Evolutionary conservation across 2,329 filamentous ascomycete species (phyloP).

Genomic region (Colletotrichum nymphaeae): DNA sequence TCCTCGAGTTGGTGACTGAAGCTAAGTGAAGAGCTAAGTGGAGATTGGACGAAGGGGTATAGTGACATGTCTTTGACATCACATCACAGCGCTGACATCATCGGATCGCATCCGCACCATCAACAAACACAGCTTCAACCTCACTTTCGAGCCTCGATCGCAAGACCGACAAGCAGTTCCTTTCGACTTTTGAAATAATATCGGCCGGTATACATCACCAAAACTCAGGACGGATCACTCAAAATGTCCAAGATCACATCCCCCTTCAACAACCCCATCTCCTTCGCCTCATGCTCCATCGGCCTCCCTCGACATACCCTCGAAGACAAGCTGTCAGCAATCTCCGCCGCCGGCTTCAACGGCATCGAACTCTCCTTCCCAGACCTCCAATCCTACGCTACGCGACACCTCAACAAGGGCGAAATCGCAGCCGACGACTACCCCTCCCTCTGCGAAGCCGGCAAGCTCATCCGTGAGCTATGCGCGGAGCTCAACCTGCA

Average conservation of each 20-base stretch:
- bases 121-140: not conserved
- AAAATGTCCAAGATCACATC: conserved; percentile 1
- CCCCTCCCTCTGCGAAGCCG: conserved; percentile 65
- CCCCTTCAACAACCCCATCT: conserved; percentile 49
- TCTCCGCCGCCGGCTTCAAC: conserved; percentile 73
- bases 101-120: not conserved
- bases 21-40: not conserved
- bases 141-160: too few species aligned
- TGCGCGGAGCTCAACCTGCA: conserved; percentile 65
- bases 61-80: conserved; percentile 32
- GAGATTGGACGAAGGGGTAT: not conserved
- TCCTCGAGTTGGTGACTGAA: not conserved
- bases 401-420: conserved; percentile 55
- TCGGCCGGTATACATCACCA: too few species aligned
- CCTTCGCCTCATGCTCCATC: conserved; percentile 68
- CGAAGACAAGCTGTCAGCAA: conserved; percentile 69
- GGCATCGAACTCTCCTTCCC: conserved; percentile 82
- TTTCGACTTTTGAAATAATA: too few species aligned
- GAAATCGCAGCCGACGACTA: conserved; percentile 70
- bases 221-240: too few species aligned
- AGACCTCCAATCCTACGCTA: conserved; percentile 74
- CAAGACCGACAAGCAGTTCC: too few species aligned
- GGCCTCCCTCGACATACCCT: conserved; percentile 58
- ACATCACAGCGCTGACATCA: conserved; percentile 34
- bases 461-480: conserved; percentile 63